Conservation (phyloP, 805 yeast genomes). For the Candida adriatica region DNA sequence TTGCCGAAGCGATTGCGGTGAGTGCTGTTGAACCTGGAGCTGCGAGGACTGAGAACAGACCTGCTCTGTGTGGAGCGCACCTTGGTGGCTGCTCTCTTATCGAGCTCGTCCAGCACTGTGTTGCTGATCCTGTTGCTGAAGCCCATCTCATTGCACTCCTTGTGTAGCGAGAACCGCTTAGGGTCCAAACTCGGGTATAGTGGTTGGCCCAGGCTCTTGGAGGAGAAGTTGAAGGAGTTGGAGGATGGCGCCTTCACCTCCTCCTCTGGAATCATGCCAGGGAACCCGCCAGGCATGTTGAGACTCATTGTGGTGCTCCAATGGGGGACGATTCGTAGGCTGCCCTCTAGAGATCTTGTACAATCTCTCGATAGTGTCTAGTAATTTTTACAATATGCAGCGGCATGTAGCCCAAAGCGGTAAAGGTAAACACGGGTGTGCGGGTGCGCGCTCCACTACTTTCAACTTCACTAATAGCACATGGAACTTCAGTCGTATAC, state of each 20-base stretch:
- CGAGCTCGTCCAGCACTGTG: conserved; percentile 28
- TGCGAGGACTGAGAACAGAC: conserved; percentile 17
- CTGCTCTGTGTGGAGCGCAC: conserved; percentile 11
- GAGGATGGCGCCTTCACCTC: conserved; percentile 9
- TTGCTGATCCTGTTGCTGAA: conserved; percentile 28
- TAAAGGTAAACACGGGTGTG: no score
- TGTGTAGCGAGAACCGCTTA: conserved; percentile 8
- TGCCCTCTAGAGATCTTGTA: no score
- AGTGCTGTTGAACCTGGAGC: conserved; percentile 16
- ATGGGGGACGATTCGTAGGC: conserved; percentile 2
- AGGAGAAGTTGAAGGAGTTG: conserved; percentile 10
- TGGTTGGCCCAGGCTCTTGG: background rate
- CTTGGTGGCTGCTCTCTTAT: conserved; percentile 25
- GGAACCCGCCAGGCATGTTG: conserved; percentile 12
- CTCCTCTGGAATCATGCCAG: conserved; percentile 1
- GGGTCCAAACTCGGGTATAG: conserved; percentile 19
- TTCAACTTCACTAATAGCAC: no score
- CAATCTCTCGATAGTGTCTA: no score
- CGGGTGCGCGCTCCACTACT: no score
- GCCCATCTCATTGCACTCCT: conserved; percentile 20
- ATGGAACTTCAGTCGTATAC: no score
- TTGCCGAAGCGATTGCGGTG: conserved; percentile 23
- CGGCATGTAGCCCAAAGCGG: no score
- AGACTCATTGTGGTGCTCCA: conserved; percentile 2
- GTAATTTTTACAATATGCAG: no score